Percentiles rank a stretch among this genome's conserved stretches.
Conservation (phyloP, 225 moss, liverwort and hornwort genomes). For the Anthoceros angustus region DNA sequence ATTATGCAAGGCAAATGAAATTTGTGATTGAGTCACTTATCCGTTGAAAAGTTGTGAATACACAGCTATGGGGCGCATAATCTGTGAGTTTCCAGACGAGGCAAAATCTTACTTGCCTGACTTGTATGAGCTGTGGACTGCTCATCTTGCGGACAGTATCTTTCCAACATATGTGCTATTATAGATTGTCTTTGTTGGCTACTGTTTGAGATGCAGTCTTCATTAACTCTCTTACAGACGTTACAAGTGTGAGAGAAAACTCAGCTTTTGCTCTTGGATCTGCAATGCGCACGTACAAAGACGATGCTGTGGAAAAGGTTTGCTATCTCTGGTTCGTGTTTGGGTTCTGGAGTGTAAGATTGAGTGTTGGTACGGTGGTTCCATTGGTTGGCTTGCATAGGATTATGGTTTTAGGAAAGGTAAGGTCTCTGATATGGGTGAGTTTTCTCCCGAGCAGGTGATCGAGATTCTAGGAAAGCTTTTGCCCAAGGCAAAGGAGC, state of each 20-base stretch:
- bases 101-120: slow-evolving; percentile 32
- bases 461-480: slow-evolving; percentile 41
- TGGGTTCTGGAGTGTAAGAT: not conserved
- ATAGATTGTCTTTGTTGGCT: not conserved
- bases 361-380: not conserved
- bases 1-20: not conserved
- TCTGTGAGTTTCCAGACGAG: slow-evolving; percentile 50
- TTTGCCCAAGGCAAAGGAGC: slow-evolving; percentile 39
- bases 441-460: slow-evolving; percentile 25
- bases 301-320: slow-evolving; percentile 46
- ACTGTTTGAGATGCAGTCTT: not conserved
- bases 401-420: not conserved
- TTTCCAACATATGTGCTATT: not conserved
- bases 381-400: not conserved
- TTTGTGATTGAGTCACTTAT: not conserved
- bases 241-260: slow-evolving; percentile 54
- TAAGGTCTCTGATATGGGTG: not conserved
- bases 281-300: slow-evolving; percentile 47
- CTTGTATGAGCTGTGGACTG: slow-evolving; percentile 49
- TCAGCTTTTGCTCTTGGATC: slow-evolving; percentile 61
- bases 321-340: slow-evolving; percentile 2
- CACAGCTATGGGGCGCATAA: slow-evolving; percentile 46
- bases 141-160: slow-evolving; percentile 75
- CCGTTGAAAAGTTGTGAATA: not conserved
- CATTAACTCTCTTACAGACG: slow-evolving; percentile 19